phyloP scores from a whole-genome alignment of 1,139 yeast genomes.

The Geotrichum siamense region DNA sequence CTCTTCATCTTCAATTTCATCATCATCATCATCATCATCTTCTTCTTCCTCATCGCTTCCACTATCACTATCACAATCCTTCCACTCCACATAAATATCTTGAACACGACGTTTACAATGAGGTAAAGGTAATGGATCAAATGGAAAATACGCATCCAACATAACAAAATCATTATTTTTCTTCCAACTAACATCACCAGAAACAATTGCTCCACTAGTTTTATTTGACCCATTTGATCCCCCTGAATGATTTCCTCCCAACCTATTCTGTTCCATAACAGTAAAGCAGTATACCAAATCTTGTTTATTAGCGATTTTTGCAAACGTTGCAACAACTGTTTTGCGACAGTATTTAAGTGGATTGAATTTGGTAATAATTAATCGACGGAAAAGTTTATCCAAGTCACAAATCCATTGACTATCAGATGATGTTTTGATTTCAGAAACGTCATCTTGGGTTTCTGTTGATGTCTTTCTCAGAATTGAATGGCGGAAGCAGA shows the following conservation, averaged over 20 bases:
- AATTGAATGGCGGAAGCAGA: slow-evolving; percentile 73
- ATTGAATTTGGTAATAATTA: slow-evolving; percentile 80
- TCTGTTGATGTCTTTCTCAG: slow-evolving; percentile 31
- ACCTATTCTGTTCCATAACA: slow-evolving; percentile 82
- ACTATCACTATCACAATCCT: slow-evolving; percentile 58
- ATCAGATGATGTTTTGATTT: slow-evolving; percentile 20
- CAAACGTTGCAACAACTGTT: slow-evolving; percentile 89
- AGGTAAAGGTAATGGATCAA: slow-evolving; percentile 80
- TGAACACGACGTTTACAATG: slow-evolving; percentile 48
- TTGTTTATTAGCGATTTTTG: slow-evolving; percentile 82
- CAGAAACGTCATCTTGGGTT: slow-evolving; percentile 15
- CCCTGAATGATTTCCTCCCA: slow-evolving; percentile 37
- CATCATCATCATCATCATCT: slow-evolving; percentile 24
- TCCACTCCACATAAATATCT: slow-evolving; percentile 76
- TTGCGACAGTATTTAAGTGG: slow-evolving; percentile 92
- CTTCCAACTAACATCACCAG: slow-evolving; percentile 26
- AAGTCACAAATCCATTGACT: slow-evolving; percentile 70
- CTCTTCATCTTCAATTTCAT: slow-evolving; percentile 19
- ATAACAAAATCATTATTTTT: slow-evolving; percentile 73
- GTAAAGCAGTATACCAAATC: slow-evolving; percentile 91
- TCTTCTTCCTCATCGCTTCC: slow-evolving; percentile 34
- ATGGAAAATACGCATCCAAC: slow-evolving; percentile 89
- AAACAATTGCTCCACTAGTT: slow-evolving; percentile 15
- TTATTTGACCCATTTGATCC: not conserved
- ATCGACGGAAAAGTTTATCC: slow-evolving; percentile 80